phyloP scores from a whole-genome alignment of 2,329 filamentous ascomycete genomes.

The Paraconiothyrium brasiliense region DNA sequence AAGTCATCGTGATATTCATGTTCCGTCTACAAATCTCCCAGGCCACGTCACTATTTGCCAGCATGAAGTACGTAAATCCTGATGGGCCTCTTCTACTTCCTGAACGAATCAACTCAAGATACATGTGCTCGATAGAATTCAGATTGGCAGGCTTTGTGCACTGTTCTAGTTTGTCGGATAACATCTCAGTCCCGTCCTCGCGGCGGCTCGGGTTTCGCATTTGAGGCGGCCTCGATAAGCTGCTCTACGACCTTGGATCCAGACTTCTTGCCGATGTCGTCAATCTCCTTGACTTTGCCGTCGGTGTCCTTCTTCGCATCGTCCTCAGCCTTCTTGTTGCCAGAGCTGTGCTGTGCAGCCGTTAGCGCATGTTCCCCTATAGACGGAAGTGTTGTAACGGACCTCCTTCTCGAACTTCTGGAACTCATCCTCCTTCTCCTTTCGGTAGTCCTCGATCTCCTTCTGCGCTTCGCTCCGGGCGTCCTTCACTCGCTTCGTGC shows the following conservation, averaged over 20 bases:
- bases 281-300: slow-evolving; percentile 81
- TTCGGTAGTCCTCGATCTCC: slow-evolving; percentile 93
- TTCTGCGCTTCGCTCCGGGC: slow-evolving; percentile 96
- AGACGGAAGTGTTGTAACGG: slow-evolving; percentile 25
- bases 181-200: slow-evolving; percentile 36
- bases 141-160: background rate
- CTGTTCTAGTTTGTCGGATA: background rate
- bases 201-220: slow-evolving; percentile 78
- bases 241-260: slow-evolving; percentile 83
- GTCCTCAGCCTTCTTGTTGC: slow-evolving; percentile 78
- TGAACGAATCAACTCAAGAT: background rate
- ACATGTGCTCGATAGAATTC: background rate
- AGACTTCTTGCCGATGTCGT: slow-evolving; percentile 79
- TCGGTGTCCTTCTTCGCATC: slow-evolving; percentile 84
- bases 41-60: background rate
- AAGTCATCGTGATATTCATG: slow-evolving; percentile 11
- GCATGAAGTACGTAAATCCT: background rate
- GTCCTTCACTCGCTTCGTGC: slow-evolving; percentile 97
- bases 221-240: slow-evolving; percentile 83
- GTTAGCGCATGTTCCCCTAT: slow-evolving; percentile 27
- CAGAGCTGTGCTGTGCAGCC: slow-evolving; percentile 80
- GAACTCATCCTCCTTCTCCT: slow-evolving; percentile 91
- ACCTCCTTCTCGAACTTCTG: slow-evolving; percentile 90
- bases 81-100: background rate
- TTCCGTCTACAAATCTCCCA: slow-evolving; percentile 5